These are phyloP conservation scores for Vitis rupestris DNA, from an alignment of 164 flowering plant species.

Conservation along the genomic window DNA sequence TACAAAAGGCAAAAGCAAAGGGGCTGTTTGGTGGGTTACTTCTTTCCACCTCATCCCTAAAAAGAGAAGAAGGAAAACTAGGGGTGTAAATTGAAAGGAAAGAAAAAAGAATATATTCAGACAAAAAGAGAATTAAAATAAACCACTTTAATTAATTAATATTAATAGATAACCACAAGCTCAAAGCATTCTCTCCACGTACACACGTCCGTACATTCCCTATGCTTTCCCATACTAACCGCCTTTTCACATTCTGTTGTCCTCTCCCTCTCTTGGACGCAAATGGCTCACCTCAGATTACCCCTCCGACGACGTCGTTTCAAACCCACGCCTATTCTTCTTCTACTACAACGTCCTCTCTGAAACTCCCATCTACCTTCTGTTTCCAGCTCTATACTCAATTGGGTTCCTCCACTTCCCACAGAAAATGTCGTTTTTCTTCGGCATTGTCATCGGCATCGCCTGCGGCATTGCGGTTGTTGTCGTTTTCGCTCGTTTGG, in stretches of 20 bases:
- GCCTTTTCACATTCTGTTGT: too few relatives aligned
- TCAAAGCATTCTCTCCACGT: too few relatives aligned
- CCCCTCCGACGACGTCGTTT: too few relatives aligned
- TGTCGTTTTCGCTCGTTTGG: conserved; percentile 36
- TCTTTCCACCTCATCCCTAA: neutral
- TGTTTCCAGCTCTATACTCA: neutral
- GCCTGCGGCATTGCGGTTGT: conserved; percentile 44
- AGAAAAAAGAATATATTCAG: neutral
- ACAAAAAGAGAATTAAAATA: neutral
- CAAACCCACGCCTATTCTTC: neutral
- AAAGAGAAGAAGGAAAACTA: neutral
- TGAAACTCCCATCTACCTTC: neutral
- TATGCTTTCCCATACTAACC: too few relatives aligned
- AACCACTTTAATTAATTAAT: neutral
- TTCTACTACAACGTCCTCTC: neutral
- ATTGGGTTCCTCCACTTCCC: neutral
- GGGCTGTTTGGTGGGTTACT: neutral
- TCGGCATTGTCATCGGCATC: conserved; percentile 44
- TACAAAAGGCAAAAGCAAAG: neutral
- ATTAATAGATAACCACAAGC: too few relatives aligned
- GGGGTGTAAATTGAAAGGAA: neutral
- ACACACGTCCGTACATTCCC: too few relatives aligned
- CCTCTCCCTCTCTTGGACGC: too few relatives aligned
- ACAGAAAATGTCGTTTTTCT: conserved; percentile 38
- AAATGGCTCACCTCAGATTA: too few relatives aligned